These are phyloP conservation scores for Amanita polypyramis DNA, from an alignment of 768 basidiomycete species.

Conservation along the genomic window DNA sequence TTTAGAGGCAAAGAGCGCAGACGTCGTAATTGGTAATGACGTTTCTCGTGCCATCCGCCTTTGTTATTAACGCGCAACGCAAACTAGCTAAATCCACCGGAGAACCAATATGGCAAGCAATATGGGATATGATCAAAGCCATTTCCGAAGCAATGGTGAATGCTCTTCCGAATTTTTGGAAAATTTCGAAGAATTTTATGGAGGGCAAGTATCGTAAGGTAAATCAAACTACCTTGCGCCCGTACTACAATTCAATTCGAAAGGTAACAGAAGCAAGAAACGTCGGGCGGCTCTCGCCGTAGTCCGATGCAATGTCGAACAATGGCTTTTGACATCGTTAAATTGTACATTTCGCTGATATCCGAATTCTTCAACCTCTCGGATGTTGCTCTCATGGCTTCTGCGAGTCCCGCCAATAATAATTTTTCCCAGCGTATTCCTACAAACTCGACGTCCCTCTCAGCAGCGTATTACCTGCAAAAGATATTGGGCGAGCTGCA, in stretches of 20 bases:
- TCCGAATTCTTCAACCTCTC: slow-evolving; percentile 80
- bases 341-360: slow-evolving; percentile 73
- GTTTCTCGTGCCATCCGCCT: neutral
- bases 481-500: slow-evolving; percentile 78
- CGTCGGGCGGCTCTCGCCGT: slow-evolving; percentile 45
- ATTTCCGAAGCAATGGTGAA: slow-evolving; percentile 79
- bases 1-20: slow-evolving; percentile 54
- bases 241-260: slow-evolving; percentile 5
- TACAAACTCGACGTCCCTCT: slow-evolving; percentile 67
- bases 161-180: slow-evolving; percentile 91
- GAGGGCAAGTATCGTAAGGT: slow-evolving; percentile 93
- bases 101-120: slow-evolving; percentile 73
- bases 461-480: slow-evolving; percentile 70
- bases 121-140: slow-evolving; percentile 70
- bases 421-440: slow-evolving; percentile 52
- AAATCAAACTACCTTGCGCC: slow-evolving; percentile 10
- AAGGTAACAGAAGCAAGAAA: slow-evolving; percentile 18
- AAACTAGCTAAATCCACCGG: slow-evolving; percentile 55
- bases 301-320: slow-evolving; percentile 75
- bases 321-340: slow-evolving; percentile 84
- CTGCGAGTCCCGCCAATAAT: slow-evolving; percentile 28
- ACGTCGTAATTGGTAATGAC: slow-evolving; percentile 46
- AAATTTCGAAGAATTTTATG: slow-evolving; percentile 80
- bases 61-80: neutral
- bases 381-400: slow-evolving; percentile 55